These are phyloP conservation scores for Limnomonas spitsbergensis DNA, from an alignment of 139 green algal species.

Conservation along the genomic window DNA sequence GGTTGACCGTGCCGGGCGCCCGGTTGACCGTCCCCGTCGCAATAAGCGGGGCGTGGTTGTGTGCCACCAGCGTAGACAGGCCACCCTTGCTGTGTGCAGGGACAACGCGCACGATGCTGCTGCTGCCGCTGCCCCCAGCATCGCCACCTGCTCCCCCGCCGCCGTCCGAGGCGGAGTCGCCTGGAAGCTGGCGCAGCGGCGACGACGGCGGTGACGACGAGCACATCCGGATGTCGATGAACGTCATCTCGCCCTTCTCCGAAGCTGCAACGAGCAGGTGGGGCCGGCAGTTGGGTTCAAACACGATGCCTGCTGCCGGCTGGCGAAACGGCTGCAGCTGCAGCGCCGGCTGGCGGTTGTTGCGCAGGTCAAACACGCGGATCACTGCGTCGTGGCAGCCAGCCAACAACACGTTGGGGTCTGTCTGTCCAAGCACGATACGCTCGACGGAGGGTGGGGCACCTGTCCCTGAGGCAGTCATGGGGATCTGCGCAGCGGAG, in stretches of 20 bases:
- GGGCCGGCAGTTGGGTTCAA: constrained; percentile 27
- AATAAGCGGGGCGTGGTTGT: constrained; percentile 76
- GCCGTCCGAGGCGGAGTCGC: neutral
- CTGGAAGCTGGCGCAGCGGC: neutral
- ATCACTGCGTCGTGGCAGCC: constrained; percentile 53
- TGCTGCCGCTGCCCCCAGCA: constrained; percentile 24
- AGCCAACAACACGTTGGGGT: constrained; percentile 52
- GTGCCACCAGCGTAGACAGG: constrained; percentile 71
- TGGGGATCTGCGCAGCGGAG: constrained; percentile 21
- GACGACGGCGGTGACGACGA: neutral
- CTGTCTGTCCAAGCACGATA: constrained; percentile 18
- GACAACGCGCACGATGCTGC: constrained; percentile 47
- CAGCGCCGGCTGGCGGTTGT: constrained; percentile 30
- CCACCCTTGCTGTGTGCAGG: constrained; percentile 69
- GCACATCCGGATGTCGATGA: constrained; percentile 73
- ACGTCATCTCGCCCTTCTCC: constrained; percentile 67
- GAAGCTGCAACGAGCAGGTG: constrained; percentile 28
- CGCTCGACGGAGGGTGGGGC: constrained; percentile 16
- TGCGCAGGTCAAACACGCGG: constrained; percentile 72
- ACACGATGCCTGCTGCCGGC: constrained; percentile 2
- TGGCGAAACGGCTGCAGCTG: constrained; percentile 36
- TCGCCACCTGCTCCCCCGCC: neutral
- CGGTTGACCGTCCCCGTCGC: constrained; percentile 62
- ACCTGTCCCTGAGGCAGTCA: neutral
- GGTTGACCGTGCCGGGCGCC: constrained; percentile 60